A percentile compares a stretch with the other conserved stretches of the same genome.
phyloP scores from a whole-genome alignment of 148 eudicot genomes.

The Salicornia ramosissima region DNA sequence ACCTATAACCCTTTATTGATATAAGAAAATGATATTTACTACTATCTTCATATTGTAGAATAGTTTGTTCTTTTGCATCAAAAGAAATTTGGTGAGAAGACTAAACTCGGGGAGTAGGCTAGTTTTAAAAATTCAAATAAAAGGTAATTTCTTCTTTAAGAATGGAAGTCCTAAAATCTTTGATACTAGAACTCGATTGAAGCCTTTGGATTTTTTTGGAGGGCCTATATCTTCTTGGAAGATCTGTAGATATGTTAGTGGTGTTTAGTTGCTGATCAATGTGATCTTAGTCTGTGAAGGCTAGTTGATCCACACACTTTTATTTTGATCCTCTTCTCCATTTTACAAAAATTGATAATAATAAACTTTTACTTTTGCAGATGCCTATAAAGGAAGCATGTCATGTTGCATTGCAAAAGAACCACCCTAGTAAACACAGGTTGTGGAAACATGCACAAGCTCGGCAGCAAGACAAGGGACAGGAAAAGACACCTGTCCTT shows the following conservation, averaged over 20 bases:
- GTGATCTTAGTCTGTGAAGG: not conserved
- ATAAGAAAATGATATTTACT: not conserved
- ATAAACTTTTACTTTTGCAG: slow-evolving; percentile 34
- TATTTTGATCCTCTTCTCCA: slow-evolving; percentile 1
- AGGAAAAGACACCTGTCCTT: slow-evolving; percentile 76
- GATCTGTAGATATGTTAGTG: not conserved
- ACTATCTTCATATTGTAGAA: not conserved
- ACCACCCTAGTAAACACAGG: slow-evolving; percentile 73
- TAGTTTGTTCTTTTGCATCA: not conserved
- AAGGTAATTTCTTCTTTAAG: not conserved
- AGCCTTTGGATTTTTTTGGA: too few species aligned
- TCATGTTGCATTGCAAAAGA: slow-evolving; percentile 87
- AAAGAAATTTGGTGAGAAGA: not conserved
- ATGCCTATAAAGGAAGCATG: slow-evolving; percentile 99
- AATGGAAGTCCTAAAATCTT: not conserved
- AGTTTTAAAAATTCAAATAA: not conserved
- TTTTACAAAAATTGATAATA: too few species aligned
- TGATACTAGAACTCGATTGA: not conserved
- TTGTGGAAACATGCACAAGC: slow-evolving; percentile 97
- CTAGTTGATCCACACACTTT: too few species aligned
- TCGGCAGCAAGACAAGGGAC: slow-evolving; percentile 74
- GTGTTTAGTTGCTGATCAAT: not conserved
- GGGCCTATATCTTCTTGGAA: not conserved
- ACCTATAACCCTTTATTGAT: not conserved
- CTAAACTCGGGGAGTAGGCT: not conserved